A percentile compares a stretch with the other conserved stretches of the same genome.
These are phyloP conservation scores for Pleurostoma richardsiae DNA, from an alignment of 2,329 filamentous ascomycete genomes.

Conservation along the genomic window DNA sequence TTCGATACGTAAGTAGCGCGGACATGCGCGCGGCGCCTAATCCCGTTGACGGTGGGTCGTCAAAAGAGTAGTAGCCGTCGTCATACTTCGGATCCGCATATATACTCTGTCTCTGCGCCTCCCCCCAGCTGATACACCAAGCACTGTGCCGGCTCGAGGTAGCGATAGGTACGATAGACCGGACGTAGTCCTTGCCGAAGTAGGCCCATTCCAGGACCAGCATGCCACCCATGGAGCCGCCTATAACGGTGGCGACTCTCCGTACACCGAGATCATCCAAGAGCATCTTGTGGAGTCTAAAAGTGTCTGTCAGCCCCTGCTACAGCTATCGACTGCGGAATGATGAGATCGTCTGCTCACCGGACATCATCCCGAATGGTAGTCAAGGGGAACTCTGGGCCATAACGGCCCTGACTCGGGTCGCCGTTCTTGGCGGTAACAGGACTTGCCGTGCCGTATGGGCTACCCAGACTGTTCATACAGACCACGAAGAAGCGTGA, in stretches of 20 bases:
- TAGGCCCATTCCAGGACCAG: constrained; percentile 90
- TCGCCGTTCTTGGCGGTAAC: constrained; percentile 86
- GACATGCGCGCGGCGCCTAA: constrained; percentile 95
- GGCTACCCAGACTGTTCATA: constrained; percentile 80
- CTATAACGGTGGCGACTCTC: constrained; percentile 73
- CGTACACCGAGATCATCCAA: constrained; percentile 76
- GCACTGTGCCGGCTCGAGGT: constrained; percentile 81
- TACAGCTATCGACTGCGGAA: not conserved
- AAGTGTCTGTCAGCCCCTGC: not conserved
- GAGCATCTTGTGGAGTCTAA: constrained; percentile 70
- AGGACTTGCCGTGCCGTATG: constrained; percentile 82
- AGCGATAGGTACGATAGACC: constrained; percentile 75
- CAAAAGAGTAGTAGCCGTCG: constrained; percentile 87
- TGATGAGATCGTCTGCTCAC: constrained; percentile 42
- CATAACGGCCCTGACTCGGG: constrained; percentile 69
- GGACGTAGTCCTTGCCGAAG: constrained; percentile 80
- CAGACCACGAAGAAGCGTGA: constrained; percentile 82
- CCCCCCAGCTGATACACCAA: constrained; percentile 89
- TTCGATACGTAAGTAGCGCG: constrained; percentile 90
- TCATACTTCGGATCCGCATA: constrained; percentile 98
- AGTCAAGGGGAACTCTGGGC: constrained; percentile 92
- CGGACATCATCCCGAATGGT: constrained; percentile 95
- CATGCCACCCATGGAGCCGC: constrained; percentile 86
- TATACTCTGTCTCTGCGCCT: constrained; percentile 86
- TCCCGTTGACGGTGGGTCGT: constrained; percentile 80